These are phyloP conservation scores for Plasmodium gallinaceum DNA, from an alignment of 169 alveolate genomes.

Conservation along the genomic window DNA sequence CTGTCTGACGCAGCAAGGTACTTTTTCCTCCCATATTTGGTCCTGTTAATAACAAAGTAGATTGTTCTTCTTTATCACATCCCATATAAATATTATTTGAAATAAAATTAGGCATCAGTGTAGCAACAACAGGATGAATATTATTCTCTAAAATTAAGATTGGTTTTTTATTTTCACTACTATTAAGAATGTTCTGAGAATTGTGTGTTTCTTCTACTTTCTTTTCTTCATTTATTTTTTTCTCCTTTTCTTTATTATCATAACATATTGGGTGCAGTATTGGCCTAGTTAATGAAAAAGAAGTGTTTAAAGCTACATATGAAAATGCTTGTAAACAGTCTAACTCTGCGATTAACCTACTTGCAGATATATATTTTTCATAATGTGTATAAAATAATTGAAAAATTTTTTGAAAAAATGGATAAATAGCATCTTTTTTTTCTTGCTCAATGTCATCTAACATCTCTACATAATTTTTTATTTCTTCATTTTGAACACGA, in stretches of 20 bases:
- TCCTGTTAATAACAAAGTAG: slow-evolving; percentile 95
- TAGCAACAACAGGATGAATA: slow-evolving; percentile 87
- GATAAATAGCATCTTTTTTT: slow-evolving; percentile 88
- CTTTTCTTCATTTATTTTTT: not conserved
- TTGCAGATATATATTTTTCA: slow-evolving; percentile 64
- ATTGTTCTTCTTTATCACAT: slow-evolving; percentile 57
- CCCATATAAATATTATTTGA: slow-evolving; percentile 87
- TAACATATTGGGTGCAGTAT: slow-evolving; percentile 30
- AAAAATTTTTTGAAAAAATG: slow-evolving; percentile 87
- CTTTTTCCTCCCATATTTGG: slow-evolving; percentile 99
- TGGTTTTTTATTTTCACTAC: slow-evolving; percentile 1
- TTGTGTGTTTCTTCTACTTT: not conserved
- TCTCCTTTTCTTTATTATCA: not conserved
- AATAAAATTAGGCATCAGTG: slow-evolving; percentile 83
- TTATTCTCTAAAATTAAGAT: slow-evolving; percentile 48
- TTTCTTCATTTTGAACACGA: slow-evolving; percentile 85
- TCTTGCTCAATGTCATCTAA: slow-evolving; percentile 92
- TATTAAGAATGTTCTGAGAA: not conserved
- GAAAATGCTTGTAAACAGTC: slow-evolving; percentile 94
- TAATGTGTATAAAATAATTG: slow-evolving; percentile 86
- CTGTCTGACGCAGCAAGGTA: slow-evolving; percentile 97
- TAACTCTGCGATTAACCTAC: slow-evolving; percentile 89
- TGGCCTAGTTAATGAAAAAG: slow-evolving; percentile 47
- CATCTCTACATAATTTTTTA: slow-evolving; percentile 82
- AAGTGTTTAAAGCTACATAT: slow-evolving; percentile 61